Evolutionary conservation across 2,329 filamentous ascomycete species (phyloP), one percentile per base, ranked within the genome.

Genomic region (Penicillium sp.): DNA sequence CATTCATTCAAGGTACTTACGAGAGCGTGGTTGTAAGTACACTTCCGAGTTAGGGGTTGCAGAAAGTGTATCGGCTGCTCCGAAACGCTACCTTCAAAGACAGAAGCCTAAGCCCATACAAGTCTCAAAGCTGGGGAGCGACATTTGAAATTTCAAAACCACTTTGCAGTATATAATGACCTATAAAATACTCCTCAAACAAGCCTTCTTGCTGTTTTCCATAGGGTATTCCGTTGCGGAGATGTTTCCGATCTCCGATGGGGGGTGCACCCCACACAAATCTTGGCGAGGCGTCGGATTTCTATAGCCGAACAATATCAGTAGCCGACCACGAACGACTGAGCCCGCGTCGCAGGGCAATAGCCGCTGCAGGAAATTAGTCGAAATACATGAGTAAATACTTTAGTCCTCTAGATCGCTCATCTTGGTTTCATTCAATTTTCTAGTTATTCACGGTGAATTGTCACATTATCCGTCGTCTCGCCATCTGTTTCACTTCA

Each of bases 221-320:
- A 30, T 30, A n/a, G 16, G 28, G n/a, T 35, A n/a, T 49, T 16
- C 16, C 28, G n/a, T 28, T 33, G n/a, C 48, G n/a, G 46, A 51
- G 48, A 35, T 51, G 10, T 35, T 35, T 51, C 26, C 30, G 48
- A n/a, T n/a, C 28, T 33, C 30, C 43, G 19, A 5, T 8, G n/a
- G 28, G 46, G n/a, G 30, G 4, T 10, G 8, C 28, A n/a, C 28
- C 45, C 28, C 45, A 48, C 45, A 51, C 28, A 4, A 13, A 2
- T 37, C 35, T 6, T 4, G 25, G 5, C 10, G 26, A 51, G 48
- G 48, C 48, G 16, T 65, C 63, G 61, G 61, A 65, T 62, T 61
- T 60, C 59, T 63, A 57, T 60, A 55, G 43, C 63, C 63, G 63
- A 60, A 13, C 25, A 10, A 11, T 25, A 25, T 60, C 63, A 64